phyloP scores from a whole-genome alignment of 2,329 filamentous ascomycete species.

The Fusarium bactridioides region DNA sequence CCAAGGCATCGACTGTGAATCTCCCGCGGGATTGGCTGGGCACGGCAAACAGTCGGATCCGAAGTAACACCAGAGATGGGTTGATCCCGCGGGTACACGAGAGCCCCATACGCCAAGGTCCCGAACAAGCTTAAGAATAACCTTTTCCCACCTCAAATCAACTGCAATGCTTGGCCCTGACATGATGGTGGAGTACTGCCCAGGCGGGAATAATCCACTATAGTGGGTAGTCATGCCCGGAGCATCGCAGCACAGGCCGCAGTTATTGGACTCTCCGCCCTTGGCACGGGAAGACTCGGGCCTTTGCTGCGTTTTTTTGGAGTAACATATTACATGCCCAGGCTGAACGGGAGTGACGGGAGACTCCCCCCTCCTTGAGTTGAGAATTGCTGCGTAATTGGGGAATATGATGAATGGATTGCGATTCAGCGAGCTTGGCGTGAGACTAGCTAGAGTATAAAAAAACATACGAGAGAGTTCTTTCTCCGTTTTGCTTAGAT shows the following conservation, averaged over 20 bases:
- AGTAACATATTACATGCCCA: background rate
- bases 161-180: background rate
- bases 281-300: background rate
- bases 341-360: background rate
- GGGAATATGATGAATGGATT: background rate
- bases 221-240: background rate
- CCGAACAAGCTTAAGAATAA: background rate
- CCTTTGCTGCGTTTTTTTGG: background rate
- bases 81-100: conserved; percentile 7
- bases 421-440: background rate
- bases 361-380: background rate
- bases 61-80: background rate
- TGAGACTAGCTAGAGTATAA: background rate
- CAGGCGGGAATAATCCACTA: background rate
- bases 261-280: background rate
- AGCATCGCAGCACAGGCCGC: background rate
- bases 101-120: background rate
- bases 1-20: background rate
- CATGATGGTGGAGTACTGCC: background rate
- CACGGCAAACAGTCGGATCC: background rate
- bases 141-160: background rate
- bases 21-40: conserved; percentile 4
- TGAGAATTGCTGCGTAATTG: background rate
- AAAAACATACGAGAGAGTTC: background rate
- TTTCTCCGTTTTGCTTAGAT: accelerated